Evolutionary conservation across 2,329 filamentous ascomycete species (phyloP).

Genomic region (Colletotrichum plurivorum): DNA sequence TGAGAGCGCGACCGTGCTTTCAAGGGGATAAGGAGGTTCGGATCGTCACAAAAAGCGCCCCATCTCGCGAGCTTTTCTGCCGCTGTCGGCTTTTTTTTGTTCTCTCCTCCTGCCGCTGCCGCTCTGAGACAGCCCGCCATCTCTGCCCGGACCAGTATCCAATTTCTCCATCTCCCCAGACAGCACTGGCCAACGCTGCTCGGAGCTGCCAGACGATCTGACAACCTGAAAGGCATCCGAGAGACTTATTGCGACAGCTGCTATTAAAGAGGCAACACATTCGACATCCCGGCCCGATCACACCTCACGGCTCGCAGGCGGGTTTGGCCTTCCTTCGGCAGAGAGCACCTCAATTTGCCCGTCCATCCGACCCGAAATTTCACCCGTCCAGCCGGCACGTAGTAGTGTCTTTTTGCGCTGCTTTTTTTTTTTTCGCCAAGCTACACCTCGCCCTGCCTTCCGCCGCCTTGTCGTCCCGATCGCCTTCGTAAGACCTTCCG

Average conservation of each 20-base stretch:
- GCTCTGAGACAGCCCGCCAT: conserved; percentile 3
- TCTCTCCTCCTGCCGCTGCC: conserved; percentile 14
- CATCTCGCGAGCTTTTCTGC: conserved; percentile 22
- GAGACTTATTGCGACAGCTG: conserved; percentile 19
- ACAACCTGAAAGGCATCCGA: conserved; percentile 9
- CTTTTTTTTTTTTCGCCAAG: conserved; percentile 19
- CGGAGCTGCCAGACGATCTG: conserved; percentile 27
- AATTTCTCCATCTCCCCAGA: neutral
- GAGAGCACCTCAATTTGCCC: conserved; percentile 6
- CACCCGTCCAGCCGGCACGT: conserved; percentile 15
- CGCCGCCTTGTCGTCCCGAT: neutral
- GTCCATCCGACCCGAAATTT: conserved; percentile 25
- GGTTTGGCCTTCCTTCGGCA: conserved; percentile 23
- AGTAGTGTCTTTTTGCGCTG: conserved; percentile 10
- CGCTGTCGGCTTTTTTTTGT: conserved; percentile 12
- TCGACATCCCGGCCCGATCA: conserved; percentile 27
- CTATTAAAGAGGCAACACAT: conserved; percentile 15
- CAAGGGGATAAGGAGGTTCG: conserved; percentile 35
- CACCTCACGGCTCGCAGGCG: conserved; percentile 22
- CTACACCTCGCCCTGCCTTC: neutral
- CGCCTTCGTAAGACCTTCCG: conserved; percentile 11
- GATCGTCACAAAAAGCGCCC: conserved; percentile 39
- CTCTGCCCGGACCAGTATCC: conserved; percentile 12
- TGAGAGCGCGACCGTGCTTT: conserved; percentile 36
- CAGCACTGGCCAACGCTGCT: conserved; percentile 20